Percentiles rank a stretch among this genome's conserved stretches.
phyloP scores from a whole-genome alignment of 352 stramenopile species.

The Phytopythium aichiense region DNA sequence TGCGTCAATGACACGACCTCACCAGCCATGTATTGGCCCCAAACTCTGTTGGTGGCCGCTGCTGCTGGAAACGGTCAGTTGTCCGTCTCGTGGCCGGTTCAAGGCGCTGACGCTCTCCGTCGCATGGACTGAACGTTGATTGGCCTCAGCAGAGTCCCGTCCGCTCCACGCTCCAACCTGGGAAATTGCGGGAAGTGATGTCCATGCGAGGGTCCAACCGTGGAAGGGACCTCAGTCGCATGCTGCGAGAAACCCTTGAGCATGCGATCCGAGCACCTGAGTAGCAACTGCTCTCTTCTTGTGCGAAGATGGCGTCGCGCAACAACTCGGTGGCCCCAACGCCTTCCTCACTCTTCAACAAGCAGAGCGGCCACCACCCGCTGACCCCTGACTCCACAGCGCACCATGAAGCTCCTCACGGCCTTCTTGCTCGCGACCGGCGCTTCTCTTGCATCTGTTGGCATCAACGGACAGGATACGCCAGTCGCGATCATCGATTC shows the following conservation, averaged over 20 bases:
- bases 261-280: not conserved
- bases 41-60: not conserved
- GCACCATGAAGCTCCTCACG: conserved; percentile 6
- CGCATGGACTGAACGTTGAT: not conserved
- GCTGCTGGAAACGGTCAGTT: not conserved
- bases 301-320: not conserved
- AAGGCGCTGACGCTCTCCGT: not conserved
- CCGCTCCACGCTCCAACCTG: not conserved
- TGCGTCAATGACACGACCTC: not conserved
- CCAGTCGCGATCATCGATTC: not conserved
- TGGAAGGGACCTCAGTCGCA: not conserved
- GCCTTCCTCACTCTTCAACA: conserved; percentile 2
- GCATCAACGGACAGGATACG: not conserved
- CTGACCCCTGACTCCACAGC: not conserved
- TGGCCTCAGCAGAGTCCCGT: not conserved
- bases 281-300: not conserved
- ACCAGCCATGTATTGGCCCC: not conserved
- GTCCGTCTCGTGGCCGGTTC: not conserved
- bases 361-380: conserved; percentile 3
- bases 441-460: not conserved
- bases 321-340: not conserved
- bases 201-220: not conserved
- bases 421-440: not conserved
- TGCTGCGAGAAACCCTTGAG: not conserved
- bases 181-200: not conserved